phyloP scores from a whole-genome alignment of 2,329 filamentous ascomycete genomes.

The Cercospora sp. region DNA sequence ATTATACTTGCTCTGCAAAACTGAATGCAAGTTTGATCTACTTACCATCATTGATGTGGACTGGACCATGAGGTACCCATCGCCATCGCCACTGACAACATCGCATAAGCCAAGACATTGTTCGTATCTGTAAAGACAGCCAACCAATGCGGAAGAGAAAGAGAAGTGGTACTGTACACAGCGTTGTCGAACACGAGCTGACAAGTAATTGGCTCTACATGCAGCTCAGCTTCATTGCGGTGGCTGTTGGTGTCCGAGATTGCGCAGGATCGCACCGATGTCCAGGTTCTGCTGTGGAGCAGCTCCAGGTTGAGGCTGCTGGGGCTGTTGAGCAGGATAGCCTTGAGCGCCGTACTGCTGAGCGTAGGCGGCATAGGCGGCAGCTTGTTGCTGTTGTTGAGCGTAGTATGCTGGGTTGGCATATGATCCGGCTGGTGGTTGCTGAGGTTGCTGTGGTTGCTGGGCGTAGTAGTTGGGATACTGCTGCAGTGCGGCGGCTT shows the following conservation, averaged over 20 bases:
- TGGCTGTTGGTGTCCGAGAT: constrained; percentile 8
- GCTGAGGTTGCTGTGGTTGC: constrained; percentile 24
- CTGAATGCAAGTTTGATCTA: no score
- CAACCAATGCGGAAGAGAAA: background rate
- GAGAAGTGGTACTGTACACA: background rate
- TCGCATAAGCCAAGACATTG: no score
- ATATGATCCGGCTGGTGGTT: constrained; percentile 22
- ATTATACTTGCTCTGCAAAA: no score
- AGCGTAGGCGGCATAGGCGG: background rate
- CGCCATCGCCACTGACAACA: background rate
- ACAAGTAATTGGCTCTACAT: constrained; percentile 21
- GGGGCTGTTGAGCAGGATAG: constrained; percentile 4
- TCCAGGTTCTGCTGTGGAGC: constrained; percentile 1
- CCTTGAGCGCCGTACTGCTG: constrained; percentile 8
- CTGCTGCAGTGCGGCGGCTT: constrained; percentile 26
- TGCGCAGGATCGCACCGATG: constrained; percentile 13
- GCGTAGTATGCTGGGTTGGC: background rate
- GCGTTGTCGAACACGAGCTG: constrained; percentile 2
- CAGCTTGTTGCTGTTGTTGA: constrained; percentile 10
- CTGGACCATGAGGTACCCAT: no score
- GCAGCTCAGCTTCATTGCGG: constrained; percentile 3
- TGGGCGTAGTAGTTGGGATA: constrained; percentile 25
- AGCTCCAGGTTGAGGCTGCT: background rate
- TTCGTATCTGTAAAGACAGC: background rate
- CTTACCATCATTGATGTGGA: no score